Evolutionary conservation across 2,329 filamentous ascomycete genomes (phyloP).

Genomic region (Plenodomus lindquistii): DNA sequence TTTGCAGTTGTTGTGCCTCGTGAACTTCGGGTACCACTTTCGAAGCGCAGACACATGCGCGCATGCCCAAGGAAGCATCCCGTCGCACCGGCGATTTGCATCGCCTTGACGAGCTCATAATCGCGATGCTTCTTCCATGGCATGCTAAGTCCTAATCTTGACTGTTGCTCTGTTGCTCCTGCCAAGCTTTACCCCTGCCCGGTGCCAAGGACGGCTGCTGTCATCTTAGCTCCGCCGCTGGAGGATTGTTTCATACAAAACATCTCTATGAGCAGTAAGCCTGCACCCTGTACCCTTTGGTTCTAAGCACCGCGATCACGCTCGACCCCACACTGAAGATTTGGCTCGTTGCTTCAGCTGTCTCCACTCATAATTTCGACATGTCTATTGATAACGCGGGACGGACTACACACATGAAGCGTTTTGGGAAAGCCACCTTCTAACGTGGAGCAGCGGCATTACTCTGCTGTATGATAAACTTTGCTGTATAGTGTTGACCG

Average conservation of each 20-base stretch:
- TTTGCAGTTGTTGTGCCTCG: no score
- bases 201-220: neutral
- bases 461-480: no score
- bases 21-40: no score
- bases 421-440: no score
- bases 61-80: no score
- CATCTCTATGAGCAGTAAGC: neutral
- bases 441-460: no score
- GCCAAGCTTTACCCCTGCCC: slow-evolving; percentile 7
- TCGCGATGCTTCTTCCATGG: neutral
- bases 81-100: neutral
- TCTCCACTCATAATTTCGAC: neutral
- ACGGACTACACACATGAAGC: no score
- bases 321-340: neutral
- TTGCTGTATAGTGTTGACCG: no score
- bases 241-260: neutral
- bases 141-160: slow-evolving; percentile 4
- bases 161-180: slow-evolving; percentile 5
- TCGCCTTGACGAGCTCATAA: neutral
- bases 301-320: neutral
- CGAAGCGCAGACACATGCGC: no score
- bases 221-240: slow-evolving; percentile 2
- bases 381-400: no score
- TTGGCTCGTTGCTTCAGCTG: neutral
- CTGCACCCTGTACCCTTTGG: neutral